Base-by-base conservation (phyloP, 768 basidiomycete species). In the Auricularia heimuer region DNA sequence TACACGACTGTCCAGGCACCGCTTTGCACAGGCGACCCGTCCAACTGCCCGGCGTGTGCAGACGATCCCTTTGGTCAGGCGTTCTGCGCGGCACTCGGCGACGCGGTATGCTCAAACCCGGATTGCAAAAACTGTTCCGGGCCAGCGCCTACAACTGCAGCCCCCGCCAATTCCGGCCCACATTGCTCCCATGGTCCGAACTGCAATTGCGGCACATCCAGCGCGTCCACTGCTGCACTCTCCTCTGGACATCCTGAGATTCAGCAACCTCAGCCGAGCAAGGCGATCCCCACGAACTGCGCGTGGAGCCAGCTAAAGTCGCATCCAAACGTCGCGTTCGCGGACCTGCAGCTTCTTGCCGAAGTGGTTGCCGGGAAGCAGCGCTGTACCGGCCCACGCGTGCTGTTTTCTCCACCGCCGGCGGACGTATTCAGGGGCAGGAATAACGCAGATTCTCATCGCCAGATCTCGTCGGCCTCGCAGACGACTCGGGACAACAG, bases 11-110 rank as follows among this genome's bases (percentile, higher is more conserved):
- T 35, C 29, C 29, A 60, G 12, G 56, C 62, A 44, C 61, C 35
- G 39, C 37, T 65, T 39, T 95, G 93, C 74, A 89, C 92, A 18
- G 93, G 93, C 12, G 91, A 95, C 71, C 93, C 93, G 2, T 80
- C 83, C 8, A 93, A 94, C 74, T 95, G 93, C 71, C 73, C 83
- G 63, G 93, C 92, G 3, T 95, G 93, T 72, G 87, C 86, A 3
- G 87, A 90, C 70, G 93, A 94, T 73, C 81, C 82, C 24, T 94
- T 94, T 68, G 92, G 92, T 10, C 87, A 89, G 71, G 92, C 91
- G 4, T 95, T 95, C 74, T 95, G 93, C 73, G 80, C 80, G 45
- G 90, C 89, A 24, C 83, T 94, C 54, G 82, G 81, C 67, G 80
- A 85, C 66, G 82, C 86, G 35, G 75, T 88, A 16, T 80, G 85